These are phyloP conservation scores for Fraxinus quadrangulata DNA, from an alignment of 257 asterid genomes.

Conservation along the genomic window DNA sequence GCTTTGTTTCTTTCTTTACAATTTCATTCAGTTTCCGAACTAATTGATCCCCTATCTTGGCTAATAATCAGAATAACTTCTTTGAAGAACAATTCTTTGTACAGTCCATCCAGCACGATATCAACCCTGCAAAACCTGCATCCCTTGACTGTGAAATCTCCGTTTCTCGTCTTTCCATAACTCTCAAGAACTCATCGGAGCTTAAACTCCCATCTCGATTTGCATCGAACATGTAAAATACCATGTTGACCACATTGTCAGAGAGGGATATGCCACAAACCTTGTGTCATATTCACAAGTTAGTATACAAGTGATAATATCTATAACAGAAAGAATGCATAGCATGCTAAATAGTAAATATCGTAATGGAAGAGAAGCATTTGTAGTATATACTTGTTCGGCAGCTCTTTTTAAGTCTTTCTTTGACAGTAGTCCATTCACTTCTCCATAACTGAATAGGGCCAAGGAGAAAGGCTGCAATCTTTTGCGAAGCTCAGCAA, in stretches of 20 bases:
- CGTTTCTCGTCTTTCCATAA: constrained; percentile 59
- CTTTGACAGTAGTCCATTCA: constrained; percentile 68
- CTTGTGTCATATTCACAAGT: constrained; percentile 29
- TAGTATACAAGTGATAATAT: too few species aligned
- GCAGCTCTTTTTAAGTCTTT: constrained; percentile 81
- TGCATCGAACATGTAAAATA: constrained; percentile 68
- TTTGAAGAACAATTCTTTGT: constrained; percentile 47
- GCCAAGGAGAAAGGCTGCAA: constrained; percentile 72
- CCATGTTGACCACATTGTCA: constrained; percentile 64
- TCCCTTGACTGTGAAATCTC: constrained; percentile 47
- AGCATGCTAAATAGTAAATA: constrained; percentile 7
- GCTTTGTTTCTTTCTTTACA: neutral
- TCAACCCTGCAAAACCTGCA: constrained; percentile 47
- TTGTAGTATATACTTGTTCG: constrained; percentile 53
- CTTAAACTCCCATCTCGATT: constrained; percentile 77
- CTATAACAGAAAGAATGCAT: too few species aligned
- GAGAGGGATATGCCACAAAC: constrained; percentile 80
- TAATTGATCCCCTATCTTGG: neutral
- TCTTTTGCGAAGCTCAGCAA: constrained; percentile 61
- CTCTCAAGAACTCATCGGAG: constrained; percentile 77
- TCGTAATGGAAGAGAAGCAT: neutral
- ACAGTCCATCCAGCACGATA: constrained; percentile 66
- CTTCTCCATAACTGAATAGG: constrained; percentile 79
- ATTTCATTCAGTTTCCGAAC: neutral
- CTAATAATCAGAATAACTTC: constrained; percentile 23